Base-by-base conservation (phyloP, 495 filamentous ascomycete genomes). In the Beverwykella pulmonaria region DNA sequence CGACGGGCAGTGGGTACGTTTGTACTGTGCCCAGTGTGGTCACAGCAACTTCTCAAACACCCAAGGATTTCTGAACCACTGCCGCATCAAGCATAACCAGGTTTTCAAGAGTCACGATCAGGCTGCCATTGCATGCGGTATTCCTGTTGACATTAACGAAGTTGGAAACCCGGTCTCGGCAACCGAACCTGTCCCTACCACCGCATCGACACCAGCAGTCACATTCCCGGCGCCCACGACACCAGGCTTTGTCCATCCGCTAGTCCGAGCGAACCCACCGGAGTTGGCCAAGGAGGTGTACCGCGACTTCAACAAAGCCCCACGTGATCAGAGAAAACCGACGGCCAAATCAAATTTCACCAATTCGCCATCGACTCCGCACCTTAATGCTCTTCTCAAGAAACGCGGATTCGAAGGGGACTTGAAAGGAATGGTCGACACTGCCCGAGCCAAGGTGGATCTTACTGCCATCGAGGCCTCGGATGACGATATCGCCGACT, bases 61-160 rank as follows among this genome's bases (percentile, higher is more conserved):
- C 0, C 94, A 98, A 75, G 94, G 94, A 1, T 98, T 98, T 73
- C 93, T 98, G 79, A 98, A 98, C 70, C 94, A 98, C 72, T 97
- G 92, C 72, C 92, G 94, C 46, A 97, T 98, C 61, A 91, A 93
- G 9, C 94, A 98, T 77, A 88, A 87, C 63, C 84, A 91, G 53
- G 91, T 92, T 56, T 97, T 91, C 79, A 89, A 92, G 71, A 97
- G 92, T 71, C 94, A 98, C 71, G 93, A 97, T 73, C 91, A 91
- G 58, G 94, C 94, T 46, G 94, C 94, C n/a, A 81, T 91, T 34
- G 90, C 89, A 23, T 93, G 91, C 58, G 94, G 94, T 30, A 86
- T 91, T 66, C 85, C 88, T 1, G 86, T 96, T 48, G 91, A 96
- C 25, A 70, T 70, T 48, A 50, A 71, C 36, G 75, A 78, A 48